Evolutionary conservation across 2,329 filamentous ascomycete species (phyloP), one percentile per base, ranked within the genome.

Genomic region (Diplodia seriata): DNA sequence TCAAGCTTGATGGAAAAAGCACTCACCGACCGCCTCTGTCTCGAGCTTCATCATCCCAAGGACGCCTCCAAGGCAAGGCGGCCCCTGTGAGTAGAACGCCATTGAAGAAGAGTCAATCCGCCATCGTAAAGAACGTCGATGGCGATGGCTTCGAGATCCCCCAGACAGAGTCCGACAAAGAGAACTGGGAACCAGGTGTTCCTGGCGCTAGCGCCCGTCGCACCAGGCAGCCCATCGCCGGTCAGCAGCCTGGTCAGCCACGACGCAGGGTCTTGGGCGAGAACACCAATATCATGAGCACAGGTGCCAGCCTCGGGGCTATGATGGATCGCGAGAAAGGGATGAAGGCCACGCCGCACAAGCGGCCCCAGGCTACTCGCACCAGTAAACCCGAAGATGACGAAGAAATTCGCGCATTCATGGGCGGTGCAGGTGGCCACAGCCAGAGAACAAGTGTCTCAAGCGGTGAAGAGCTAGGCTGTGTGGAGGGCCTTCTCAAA

Each of bases 101-200:
- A 47, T 18, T 62, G n/a, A 40, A 57, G 49, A 61, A 53, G 31
- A 69, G 64, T 11, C 40, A 55, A 40, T 54, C 57, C 3, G 51
- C 43, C 70, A 73, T 40, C 72, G 69, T 57, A 71, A 74, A 69
- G 36, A 40, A 26, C 51, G 73, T 73, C 55, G 76, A 74, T 70
- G 81, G 83, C 72, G 78, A 79, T 47, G 81, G 85, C 73, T 70
- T 84, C 29, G 80, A 83, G 78, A 82, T 78, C 73, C 82, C 73
- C 76, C 87, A 87, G 80, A 77, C 88, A 59, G 94, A 97, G 74
- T 97, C 93, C 1, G 94, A 98, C 77, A 98, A 98, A 81, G 94
- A 98, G 81, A 98, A 98, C 76, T 96, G 93, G 87, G 79, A 85
- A 50, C 86, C 86, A n/a, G 72, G 77, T 18, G 71, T 75, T 62